Evolutionary conservation across 371 early-diverging fungal species (phyloP).

Genomic region (Blastocladiella emersonii): DNA sequence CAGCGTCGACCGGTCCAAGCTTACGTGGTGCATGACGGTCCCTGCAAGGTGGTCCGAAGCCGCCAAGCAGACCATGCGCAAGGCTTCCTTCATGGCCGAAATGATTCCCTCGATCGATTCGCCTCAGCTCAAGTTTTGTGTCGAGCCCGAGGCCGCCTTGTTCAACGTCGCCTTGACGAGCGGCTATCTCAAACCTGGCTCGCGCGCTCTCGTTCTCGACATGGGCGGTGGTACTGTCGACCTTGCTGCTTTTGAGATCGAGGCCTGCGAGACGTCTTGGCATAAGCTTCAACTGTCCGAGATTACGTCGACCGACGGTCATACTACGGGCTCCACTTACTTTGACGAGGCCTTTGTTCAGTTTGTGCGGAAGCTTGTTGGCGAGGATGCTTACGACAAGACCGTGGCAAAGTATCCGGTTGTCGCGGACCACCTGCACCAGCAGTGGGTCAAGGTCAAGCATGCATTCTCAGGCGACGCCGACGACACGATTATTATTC

Average conservation of each 20-base stretch:
- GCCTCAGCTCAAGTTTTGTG: not conserved
- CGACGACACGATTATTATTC: rapidly evolving
- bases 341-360: not conserved
- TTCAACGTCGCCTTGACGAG: not conserved
- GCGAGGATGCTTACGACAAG: not conserved
- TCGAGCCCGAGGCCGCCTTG: not conserved
- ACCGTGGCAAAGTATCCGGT: no score
- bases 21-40: not conserved
- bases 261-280: no score
- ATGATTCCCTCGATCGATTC: not conserved
- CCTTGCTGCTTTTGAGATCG: not conserved
- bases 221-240: not conserved
- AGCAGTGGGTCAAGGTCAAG: not conserved
- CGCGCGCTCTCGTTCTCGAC: not conserved
- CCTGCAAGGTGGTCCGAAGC: not conserved
- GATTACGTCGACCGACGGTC: not conserved
- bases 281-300: not conserved
- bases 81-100: not conserved
- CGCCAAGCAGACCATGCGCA: not conserved
- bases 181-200: not conserved
- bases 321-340: not conserved
- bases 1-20: not conserved
- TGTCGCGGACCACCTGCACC: not conserved
- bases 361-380: not conserved
- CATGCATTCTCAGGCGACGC: not conserved